phyloP scores from a whole-genome alignment of 2,329 filamentous ascomycete genomes.

The Neonectria coccinea region DNA sequence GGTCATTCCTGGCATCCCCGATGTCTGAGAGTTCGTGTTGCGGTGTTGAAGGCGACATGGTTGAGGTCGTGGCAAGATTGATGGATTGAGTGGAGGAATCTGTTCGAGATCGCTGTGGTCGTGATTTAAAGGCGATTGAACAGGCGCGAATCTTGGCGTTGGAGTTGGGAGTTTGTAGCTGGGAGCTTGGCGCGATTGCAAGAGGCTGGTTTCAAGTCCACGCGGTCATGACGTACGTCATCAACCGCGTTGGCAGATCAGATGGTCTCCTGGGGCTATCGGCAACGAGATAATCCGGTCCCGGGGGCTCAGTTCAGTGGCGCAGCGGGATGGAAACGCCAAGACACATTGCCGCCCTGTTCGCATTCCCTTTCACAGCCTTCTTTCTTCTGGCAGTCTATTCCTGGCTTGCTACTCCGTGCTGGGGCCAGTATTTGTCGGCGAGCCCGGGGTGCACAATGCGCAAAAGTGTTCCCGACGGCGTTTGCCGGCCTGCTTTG shows the following conservation, averaged over 20 bases:
- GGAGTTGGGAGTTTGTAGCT: not conserved
- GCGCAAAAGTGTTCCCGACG: too few relatives aligned
- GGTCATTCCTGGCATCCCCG: not conserved
- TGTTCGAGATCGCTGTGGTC: too few relatives aligned
- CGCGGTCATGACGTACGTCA: slow-evolving; percentile 4
- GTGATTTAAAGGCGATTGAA: not conserved
- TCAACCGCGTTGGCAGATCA: not conserved
- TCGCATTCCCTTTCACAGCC: too few relatives aligned
- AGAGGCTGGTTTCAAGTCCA: not conserved
- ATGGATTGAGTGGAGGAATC: not conserved
- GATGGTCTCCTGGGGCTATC: not conserved
- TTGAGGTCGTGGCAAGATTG: not conserved
- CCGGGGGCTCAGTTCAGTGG: not conserved
- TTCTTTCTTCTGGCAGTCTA: not conserved
- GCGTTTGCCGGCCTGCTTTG: not conserved
- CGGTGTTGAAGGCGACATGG: not conserved
- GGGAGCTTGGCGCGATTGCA: not conserved
- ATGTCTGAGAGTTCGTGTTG: slow-evolving; percentile 4
- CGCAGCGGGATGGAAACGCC: not conserved
- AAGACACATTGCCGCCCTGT: too few relatives aligned
- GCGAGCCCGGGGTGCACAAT: not conserved
- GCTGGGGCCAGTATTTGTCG: not conserved
- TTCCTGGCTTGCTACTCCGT: not conserved
- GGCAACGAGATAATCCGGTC: not conserved
- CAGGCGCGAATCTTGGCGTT: not conserved